Evolutionary conservation across 139 green algal species (phyloP).

Genomic region (Volvox reticuliferus): DNA sequence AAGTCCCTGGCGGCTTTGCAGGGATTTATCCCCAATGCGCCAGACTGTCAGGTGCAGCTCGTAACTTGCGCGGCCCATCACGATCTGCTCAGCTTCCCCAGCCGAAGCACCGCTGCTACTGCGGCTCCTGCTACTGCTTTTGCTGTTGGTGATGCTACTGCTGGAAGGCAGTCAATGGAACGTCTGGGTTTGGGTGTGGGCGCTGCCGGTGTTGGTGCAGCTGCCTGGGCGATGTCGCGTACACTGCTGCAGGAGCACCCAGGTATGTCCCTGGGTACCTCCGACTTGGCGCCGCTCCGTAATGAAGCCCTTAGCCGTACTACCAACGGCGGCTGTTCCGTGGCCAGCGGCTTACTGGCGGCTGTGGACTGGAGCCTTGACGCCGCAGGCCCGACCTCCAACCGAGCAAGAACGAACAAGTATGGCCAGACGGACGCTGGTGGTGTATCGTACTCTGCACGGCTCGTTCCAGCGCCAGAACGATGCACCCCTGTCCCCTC

Average conservation of each 20-base stretch:
- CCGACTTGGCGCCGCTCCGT: not conserved
- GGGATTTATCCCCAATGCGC: constrained; percentile 6
- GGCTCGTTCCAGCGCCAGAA: not conserved
- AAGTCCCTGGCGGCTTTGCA: constrained; percentile 29
- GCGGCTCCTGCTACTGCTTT: not conserved
- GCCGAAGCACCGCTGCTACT: not conserved
- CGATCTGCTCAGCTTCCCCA: not conserved
- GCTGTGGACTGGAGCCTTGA: not conserved
- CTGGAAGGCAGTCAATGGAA: too few species aligned
- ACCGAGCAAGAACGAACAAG: not conserved
- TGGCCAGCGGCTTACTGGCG: not conserved
- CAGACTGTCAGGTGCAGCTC: not conserved
- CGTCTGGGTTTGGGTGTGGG: too few species aligned
- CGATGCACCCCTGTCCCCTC: too few species aligned
- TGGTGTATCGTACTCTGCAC: constrained; percentile 33
- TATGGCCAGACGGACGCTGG: not conserved
- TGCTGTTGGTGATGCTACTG: too few species aligned
- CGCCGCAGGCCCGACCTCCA: not conserved
- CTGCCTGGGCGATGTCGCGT: constrained; percentile 25
- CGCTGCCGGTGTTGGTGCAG: not conserved
- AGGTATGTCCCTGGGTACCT: not conserved
- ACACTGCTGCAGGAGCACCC: constrained; percentile 6
- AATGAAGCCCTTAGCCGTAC: not conserved
- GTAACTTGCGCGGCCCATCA: not conserved
- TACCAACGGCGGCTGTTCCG: not conserved